Evolutionary conservation across 257 asterid genomes (phyloP).

Genomic region (Striga asiatica): DNA sequence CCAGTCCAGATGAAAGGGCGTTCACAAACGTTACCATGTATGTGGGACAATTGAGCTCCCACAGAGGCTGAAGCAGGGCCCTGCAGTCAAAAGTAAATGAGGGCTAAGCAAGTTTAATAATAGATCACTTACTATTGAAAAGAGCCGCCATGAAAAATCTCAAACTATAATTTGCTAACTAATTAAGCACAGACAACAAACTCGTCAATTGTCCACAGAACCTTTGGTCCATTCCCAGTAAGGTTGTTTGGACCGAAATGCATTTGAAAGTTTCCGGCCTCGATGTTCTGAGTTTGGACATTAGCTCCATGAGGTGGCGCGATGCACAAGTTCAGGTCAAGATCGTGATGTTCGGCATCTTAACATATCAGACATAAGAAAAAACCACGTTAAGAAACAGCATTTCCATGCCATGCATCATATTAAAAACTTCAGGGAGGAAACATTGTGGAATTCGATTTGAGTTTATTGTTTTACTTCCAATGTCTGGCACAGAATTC

Average conservation of each 20-base stretch:
- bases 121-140: not conserved
- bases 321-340: too few relatives aligned
- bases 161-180: not conserved
- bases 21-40: conserved; percentile 20
- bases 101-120: conserved; percentile 8
- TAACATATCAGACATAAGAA: too few relatives aligned
- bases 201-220: conserved; percentile 16
- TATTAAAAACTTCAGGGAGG: too few relatives aligned
- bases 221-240: conserved; percentile 38
- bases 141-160: not conserved
- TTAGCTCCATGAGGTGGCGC: too few relatives aligned
- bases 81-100: conserved; percentile 23
- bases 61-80: conserved; percentile 30
- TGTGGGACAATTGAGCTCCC: conserved; percentile 28
- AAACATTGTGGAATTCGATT: too few relatives aligned
- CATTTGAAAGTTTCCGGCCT: not conserved
- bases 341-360: too few relatives aligned
- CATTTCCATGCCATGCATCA: too few relatives aligned
- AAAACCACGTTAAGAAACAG: too few relatives aligned
- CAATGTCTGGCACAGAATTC: conserved; percentile 33
- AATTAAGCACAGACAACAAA: not conserved
- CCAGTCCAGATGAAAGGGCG: conserved; percentile 38
- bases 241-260: conserved; percentile 27
- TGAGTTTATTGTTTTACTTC: too few relatives aligned
- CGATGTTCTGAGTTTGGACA: too few relatives aligned